Percentiles rank a stretch among this genome's conserved stretches.
Conservation (phyloP, 2,329 filamentous ascomycete species). For the Aspergillus puulaauensis region DNA sequence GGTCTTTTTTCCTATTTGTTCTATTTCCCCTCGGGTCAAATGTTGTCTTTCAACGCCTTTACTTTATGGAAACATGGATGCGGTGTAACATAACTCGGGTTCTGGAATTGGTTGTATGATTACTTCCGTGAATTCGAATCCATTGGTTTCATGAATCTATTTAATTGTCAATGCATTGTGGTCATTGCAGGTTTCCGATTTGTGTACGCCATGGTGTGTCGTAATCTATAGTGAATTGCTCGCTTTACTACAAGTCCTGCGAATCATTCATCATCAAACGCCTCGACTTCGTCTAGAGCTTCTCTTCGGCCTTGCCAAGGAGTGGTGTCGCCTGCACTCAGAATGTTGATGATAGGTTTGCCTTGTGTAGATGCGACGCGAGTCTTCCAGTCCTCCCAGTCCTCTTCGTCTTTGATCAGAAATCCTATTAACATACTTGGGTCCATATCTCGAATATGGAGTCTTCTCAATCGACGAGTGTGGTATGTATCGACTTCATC, state of each 20-base stretch:
- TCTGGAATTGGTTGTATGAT: conserved; percentile 34
- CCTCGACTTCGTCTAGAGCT: conserved; percentile 87
- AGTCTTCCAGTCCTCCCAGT: conserved; percentile 81
- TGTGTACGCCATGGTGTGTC: background rate
- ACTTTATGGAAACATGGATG: conserved; percentile 43
- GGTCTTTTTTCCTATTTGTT: conserved; percentile 37
- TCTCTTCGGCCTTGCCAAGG: conserved; percentile 61
- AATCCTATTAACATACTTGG: conserved; percentile 98
- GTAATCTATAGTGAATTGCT: background rate
- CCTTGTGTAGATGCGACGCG: conserved; percentile 73
- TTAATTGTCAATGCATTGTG: background rate
- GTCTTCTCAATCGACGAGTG: conserved; percentile 75
- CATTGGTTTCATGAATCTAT: conserved; percentile 17
- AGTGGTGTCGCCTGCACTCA: conserved; percentile 61
- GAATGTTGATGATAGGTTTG: conserved; percentile 83
- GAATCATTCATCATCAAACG: conserved; percentile 59
- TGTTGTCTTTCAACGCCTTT: conserved; percentile 29
- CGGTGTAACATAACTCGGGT: conserved; percentile 49
- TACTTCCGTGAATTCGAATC: conserved; percentile 37
- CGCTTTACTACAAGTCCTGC: background rate
- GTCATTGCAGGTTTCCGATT: background rate
- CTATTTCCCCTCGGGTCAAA: conserved; percentile 38
- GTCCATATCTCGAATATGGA: conserved; percentile 91
- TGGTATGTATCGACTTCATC: conserved; percentile 84
- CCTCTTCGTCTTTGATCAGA: conserved; percentile 74